Conservation (phyloP, 1,284 basidiomycete species). For the Neonothopanus nambi region DNA sequence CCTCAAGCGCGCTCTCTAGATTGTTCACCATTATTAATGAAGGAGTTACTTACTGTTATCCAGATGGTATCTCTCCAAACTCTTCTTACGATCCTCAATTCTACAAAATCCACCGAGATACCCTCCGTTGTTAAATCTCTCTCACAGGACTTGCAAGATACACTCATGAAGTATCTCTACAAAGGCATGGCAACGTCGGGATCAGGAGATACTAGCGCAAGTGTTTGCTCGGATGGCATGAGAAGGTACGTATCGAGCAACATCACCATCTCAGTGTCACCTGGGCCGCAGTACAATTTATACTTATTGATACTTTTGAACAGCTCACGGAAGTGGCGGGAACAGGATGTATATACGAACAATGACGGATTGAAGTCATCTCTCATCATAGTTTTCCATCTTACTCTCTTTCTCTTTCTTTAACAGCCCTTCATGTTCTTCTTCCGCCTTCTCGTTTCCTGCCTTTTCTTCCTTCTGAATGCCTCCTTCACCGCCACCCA, state of each 20-base stretch:
- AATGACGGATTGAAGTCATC: constrained; percentile 85
- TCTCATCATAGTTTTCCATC: too few species aligned
- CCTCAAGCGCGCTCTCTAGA: not conserved
- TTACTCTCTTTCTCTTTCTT: not conserved
- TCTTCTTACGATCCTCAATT: constrained; percentile 93
- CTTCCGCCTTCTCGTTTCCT: constrained; percentile 5
- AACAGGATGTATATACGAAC: constrained; percentile 94
- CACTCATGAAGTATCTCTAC: constrained; percentile 98
- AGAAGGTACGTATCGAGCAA: constrained; percentile 68
- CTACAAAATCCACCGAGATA: constrained; percentile 91
- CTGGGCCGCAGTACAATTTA: not conserved
- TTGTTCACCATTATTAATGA: not conserved
- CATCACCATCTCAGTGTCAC: not conserved
- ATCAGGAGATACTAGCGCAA: constrained; percentile 84
- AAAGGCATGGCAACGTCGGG: constrained; percentile 90
- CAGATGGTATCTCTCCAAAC: constrained; percentile 81
- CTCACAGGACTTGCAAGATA: constrained; percentile 83
- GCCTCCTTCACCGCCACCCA: constrained; percentile 33
- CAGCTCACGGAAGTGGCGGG: constrained; percentile 95
- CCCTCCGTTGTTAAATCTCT: constrained; percentile 74
- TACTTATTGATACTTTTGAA: not conserved
- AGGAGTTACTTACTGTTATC: not conserved
- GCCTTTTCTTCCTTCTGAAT: constrained; percentile 33
- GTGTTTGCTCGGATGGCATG: constrained; percentile 95
- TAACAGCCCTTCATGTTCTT: not conserved